Base-by-base conservation (phyloP, 257 asterid genomes). In the Petunia secreta region DNA sequence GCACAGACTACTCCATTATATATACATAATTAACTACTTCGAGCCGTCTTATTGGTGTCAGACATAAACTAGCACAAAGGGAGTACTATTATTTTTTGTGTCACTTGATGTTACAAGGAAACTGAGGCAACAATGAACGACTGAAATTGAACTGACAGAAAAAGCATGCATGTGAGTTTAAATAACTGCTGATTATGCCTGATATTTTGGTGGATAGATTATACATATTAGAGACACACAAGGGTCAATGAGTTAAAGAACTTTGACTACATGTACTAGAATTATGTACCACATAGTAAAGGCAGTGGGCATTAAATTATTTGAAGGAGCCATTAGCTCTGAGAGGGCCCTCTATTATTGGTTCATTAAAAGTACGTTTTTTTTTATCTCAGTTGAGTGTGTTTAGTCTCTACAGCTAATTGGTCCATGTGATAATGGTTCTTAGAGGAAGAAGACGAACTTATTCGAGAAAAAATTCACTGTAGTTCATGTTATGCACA, bases 391-490 rank as follows among this genome's bases (percentile, higher is more conserved):
- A 81, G 50, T 58, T 16, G 3, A 67, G 85, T 81, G 81, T 75
- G 63, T 13, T 11, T 80, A 80, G 34, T 80, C 69, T 78, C 57
- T 74, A 71, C 66, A 84, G 78, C 77, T 71, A 71, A 67, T 69
- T 77, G 79, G 85, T 81, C 83, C 87, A 81, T 81, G 87, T 85
- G 83, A 82, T 80, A 67, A 62, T 55, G 66, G 71, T 44, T 71
- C 43, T 54, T 48, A 46, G 53, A 15, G n/a, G 36, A 79, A 79
- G 58, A 38, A 55, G 79, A 55, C 77, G 38, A 57, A 80, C 9
- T 62, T 62, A 36, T 41, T 16, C 64, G 57, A 37, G 58, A 40
- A 79, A 66, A 11, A n/a, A 9, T n/a, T 34, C 81, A 58, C 40
- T 63, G n/a, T 36, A 63, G 48, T 25, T 71, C 77, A 71, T 82